phyloP scores from a whole-genome alignment of 2,329 filamentous ascomycete genomes.

The Phyllachora maydis region DNA sequence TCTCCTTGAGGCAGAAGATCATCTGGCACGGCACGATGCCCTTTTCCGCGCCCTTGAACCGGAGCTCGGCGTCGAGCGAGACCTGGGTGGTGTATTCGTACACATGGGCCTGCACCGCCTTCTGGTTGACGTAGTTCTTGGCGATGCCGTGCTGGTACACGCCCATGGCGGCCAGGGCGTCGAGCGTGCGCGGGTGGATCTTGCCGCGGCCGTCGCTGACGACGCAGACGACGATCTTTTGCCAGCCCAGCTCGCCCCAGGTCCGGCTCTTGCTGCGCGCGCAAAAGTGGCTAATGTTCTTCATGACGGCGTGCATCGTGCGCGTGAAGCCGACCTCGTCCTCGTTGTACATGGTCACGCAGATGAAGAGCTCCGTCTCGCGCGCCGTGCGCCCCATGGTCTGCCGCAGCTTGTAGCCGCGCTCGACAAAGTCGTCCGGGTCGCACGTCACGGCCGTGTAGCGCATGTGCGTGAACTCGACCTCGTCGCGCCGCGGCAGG shows the following conservation, averaged over 20 bases:
- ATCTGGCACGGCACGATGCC: slow-evolving; percentile 96
- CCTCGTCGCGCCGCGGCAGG: slow-evolving; percentile 73
- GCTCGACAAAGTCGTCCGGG: slow-evolving; percentile 75
- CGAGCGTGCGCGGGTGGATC: slow-evolving; percentile 81
- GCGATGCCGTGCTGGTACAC: slow-evolving; percentile 97
- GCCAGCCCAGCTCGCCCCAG: slow-evolving; percentile 94
- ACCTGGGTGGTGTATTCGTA: slow-evolving; percentile 99
- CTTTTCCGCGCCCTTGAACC: slow-evolving; percentile 98
- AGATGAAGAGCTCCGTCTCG: slow-evolving; percentile 92
- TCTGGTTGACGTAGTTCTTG: slow-evolving; percentile 94
- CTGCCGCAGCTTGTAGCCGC: slow-evolving; percentile 83
- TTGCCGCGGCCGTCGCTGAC: slow-evolving; percentile 81
- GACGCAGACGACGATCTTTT: slow-evolving; percentile 97
- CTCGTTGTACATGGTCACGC: slow-evolving; percentile 98
- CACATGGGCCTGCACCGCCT: slow-evolving; percentile 86
- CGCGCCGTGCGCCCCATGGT: slow-evolving; percentile 66
- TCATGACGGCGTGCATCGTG: slow-evolving; percentile 98
- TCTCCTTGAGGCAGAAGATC: slow-evolving; percentile 96
- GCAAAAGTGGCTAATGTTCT: slow-evolving; percentile 95
- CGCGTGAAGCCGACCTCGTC: slow-evolving; percentile 91
- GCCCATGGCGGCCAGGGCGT: slow-evolving; percentile 88
- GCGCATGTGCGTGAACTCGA: slow-evolving; percentile 97
- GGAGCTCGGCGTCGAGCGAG: slow-evolving; percentile 82
- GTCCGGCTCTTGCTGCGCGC: slow-evolving; percentile 78
- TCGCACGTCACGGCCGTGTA: slow-evolving; percentile 98